These are phyloP conservation scores for Trichoderma harzianum DNA, from an alignment of 2,329 filamentous ascomycete species.

Conservation along the genomic window DNA sequence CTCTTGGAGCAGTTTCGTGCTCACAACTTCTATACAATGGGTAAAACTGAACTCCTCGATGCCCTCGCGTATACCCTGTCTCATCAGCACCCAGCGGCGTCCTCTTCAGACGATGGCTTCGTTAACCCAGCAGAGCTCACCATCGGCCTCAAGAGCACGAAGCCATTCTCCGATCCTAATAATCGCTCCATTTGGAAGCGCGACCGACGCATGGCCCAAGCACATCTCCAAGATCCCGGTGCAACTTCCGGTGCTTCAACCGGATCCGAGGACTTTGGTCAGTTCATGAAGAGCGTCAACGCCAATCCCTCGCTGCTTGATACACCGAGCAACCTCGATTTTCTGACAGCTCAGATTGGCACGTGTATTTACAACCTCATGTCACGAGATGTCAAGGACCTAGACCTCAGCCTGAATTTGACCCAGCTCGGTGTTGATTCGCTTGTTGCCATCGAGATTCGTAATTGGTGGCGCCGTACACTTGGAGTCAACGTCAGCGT, in stretches of 20 bases:
- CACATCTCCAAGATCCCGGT: neutral
- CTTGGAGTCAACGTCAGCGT: constrained; percentile 18
- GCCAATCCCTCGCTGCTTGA: constrained; percentile 11
- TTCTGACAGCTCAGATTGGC: constrained; percentile 18
- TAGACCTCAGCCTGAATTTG: constrained; percentile 17
- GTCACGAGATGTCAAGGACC: constrained; percentile 11
- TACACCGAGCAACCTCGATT: neutral
- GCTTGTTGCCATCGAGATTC: constrained; percentile 21
- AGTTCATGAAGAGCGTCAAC: constrained; percentile 17
- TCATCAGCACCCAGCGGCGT: constrained; percentile 11
- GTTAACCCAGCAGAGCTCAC: constrained; percentile 2
- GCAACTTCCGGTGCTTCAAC: neutral
- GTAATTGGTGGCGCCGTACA: constrained; percentile 22
- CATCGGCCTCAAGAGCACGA: constrained; percentile 18
- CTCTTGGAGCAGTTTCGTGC: constrained; percentile 17
- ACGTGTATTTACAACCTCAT: constrained; percentile 17
- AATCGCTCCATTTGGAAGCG: constrained; percentile 19
- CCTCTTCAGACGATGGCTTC: neutral
- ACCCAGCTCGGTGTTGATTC: constrained; percentile 21
- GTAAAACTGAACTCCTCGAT: constrained; percentile 18
- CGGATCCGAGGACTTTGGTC: constrained; percentile 15
- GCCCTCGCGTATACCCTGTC: neutral
- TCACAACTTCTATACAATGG: constrained; percentile 12
- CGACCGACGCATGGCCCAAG: constrained; percentile 18
- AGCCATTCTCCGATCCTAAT: constrained; percentile 11